Evolutionary conservation across 2,329 filamentous ascomycete species (phyloP).

Genomic region (Xylariaceae sp.): DNA sequence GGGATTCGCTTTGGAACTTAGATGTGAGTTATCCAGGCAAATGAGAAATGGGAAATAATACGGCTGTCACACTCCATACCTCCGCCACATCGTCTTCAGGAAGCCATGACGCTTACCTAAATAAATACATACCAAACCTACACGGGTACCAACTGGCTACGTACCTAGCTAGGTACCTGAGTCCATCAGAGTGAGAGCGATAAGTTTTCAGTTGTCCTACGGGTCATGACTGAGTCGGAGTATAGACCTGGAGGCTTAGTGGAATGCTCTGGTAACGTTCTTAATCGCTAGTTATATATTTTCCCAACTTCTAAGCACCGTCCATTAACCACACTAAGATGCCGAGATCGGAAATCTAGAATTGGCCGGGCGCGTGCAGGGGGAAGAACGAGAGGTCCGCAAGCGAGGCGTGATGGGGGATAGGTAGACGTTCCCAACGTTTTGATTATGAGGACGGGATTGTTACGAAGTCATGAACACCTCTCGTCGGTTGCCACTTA

Average conservation of each 20-base stretch:
- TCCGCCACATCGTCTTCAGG: neutral
- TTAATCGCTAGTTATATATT: too few relatives aligned
- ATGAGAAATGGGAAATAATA: slow-evolving; percentile 30
- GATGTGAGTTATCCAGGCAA: slow-evolving; percentile 51
- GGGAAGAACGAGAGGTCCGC: neutral
- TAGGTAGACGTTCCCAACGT: neutral
- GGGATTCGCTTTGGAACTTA: slow-evolving; percentile 59
- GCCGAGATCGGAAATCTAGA: neutral
- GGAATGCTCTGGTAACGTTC: too few relatives aligned
- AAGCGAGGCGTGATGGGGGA: neutral
- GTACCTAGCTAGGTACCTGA: neutral
- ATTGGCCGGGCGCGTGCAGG: neutral
- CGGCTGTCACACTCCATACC: neutral
- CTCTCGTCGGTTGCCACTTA: neutral
- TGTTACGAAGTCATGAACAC: neutral
- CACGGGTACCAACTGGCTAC: neutral
- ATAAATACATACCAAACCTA: neutral
- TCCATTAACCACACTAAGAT: too few relatives aligned
- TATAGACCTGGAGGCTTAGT: too few relatives aligned
- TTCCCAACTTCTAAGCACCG: neutral
- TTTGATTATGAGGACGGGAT: neutral
- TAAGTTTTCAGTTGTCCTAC: too few relatives aligned
- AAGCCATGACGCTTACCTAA: neutral
- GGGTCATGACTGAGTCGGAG: too few relatives aligned
- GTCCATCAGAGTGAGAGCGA: neutral